Base-by-base conservation (phyloP, 345 rosid species). In the Pelargonium nanum region DNA sequence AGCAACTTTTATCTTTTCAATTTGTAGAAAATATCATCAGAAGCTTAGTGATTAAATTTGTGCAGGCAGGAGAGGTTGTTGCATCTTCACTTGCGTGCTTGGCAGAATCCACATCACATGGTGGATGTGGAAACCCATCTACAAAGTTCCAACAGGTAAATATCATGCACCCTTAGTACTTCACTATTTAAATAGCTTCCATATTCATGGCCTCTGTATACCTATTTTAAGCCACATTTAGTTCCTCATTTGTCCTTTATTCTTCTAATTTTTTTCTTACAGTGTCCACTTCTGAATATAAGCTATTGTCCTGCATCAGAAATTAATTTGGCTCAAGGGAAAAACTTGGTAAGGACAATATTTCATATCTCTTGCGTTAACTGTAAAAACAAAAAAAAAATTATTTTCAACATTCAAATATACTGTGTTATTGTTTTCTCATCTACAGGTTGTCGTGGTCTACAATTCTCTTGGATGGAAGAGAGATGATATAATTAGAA, bases 401-500 rank as follows among this genome's bases (percentile, higher is more conserved):
- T n/a, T n/a, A n/a, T n/a, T n/a, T n/a, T n/a, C n/a, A n/a, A n/a
- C 59, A 45, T 53, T 65, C 57, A 67, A 53, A 67, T 58, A 58
- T 34, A 56, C 72, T 1, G 16, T 57, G 24, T 54, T 55, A 52
- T 59, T 7, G 57, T 60, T 26, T 77, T 66, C 58, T 60, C 57
- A 55, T 70, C n/a, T n/a, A n/a, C 69, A 93, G 99, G 64, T 78
- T 54, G 75, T 87, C 63, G 80, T 93, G 76, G 83, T 82, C 61
- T 93, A 93, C 76, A 93, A 93, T 72, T 69, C 99, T 56, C 93
- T 93, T 57, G 99, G 97, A 76, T 93, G 97, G 99, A 80, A 84
- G 73, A 83, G 99, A 75, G 83, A 77, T 57, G 94, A 93, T 74
- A 75, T 83, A 24, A 73, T 93, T 67, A 88, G 79, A 67, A 74